These are phyloP conservation scores for Ambrosia hybrid DNA, from an alignment of 140 eudicot genomes.

Conservation along the genomic window DNA sequence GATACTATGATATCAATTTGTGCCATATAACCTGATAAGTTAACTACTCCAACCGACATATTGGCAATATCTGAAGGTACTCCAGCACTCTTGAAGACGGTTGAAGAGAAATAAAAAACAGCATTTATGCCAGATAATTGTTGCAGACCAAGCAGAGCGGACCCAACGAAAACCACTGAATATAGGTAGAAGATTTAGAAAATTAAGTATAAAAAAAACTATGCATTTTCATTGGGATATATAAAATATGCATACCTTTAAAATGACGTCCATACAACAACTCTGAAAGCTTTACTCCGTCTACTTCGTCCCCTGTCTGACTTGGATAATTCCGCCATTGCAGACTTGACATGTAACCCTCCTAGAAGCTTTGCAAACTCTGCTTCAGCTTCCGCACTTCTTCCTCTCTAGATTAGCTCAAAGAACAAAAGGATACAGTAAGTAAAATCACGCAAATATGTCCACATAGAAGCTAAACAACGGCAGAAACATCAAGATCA, in stretches of 20 bases:
- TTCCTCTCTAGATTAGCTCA: constrained; percentile 59
- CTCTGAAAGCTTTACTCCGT: constrained; percentile 58
- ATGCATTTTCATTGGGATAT: background rate
- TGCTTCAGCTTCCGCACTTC: constrained; percentile 75
- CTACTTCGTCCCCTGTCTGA: constrained; percentile 65
- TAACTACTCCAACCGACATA: constrained; percentile 68
- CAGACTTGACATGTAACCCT: constrained; percentile 63
- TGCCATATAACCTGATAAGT: constrained; percentile 58
- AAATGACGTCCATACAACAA: constrained; percentile 62
- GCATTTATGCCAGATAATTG: constrained; percentile 93
- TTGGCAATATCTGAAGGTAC: constrained; percentile 81
- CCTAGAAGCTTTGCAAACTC: constrained; percentile 75
- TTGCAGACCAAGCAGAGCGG: constrained; percentile 75
- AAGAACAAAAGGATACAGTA: background rate
- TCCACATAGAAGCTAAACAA: constrained; percentile 3
- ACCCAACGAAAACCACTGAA: constrained; percentile 83
- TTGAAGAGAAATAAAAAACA: constrained; percentile 84
- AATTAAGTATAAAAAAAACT: background rate
- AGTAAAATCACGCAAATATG: background rate
- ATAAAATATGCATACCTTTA: constrained; percentile 50
- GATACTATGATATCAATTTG: constrained; percentile 6
- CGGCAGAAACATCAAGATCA: constrained; percentile 8
- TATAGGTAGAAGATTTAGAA: constrained; percentile 9
- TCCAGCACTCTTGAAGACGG: constrained; percentile 80
- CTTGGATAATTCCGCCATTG: constrained; percentile 77